A percentile compares a stretch with the other conserved stretches of the same genome.
Evolutionary conservation across 768 basidiomycete genomes (phyloP).

Genomic region (Ramaria rubella): DNA sequence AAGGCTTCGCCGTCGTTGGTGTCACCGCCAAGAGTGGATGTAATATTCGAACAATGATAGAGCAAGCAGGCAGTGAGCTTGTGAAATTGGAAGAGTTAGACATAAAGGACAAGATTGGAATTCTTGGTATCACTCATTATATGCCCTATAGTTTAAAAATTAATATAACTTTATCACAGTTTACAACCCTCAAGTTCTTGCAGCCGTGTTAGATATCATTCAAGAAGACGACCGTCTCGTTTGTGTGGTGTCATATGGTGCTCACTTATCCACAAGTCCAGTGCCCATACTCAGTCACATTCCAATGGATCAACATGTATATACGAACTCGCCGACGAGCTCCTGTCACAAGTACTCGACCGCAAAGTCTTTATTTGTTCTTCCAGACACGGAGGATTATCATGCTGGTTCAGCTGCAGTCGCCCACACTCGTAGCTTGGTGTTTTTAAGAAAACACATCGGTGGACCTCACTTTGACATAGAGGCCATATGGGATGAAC

Average conservation of each 20-base stretch:
- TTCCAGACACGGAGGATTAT: slow-evolving; percentile 37
- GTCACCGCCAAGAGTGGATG: slow-evolving; percentile 18
- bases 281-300: slow-evolving; percentile 8
- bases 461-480: slow-evolving; percentile 50
- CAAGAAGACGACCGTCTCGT: slow-evolving; percentile 5
- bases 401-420: slow-evolving; percentile 36
- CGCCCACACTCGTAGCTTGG: slow-evolving; percentile 41
- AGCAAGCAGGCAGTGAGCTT: slow-evolving; percentile 31
- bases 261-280: not conserved
- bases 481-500: slow-evolving; percentile 57
- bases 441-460: slow-evolving; percentile 38
- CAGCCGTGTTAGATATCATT: slow-evolving; percentile 26
- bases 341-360: slow-evolving; percentile 5
- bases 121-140: slow-evolving; percentile 31
- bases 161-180: slow-evolving; percentile 6
- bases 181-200: slow-evolving; percentile 33
- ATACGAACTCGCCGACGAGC: not conserved
- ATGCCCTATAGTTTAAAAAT: not conserved
- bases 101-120: slow-evolving; percentile 37
- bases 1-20: slow-evolving; percentile 43
- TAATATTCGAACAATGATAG: slow-evolving; percentile 25
- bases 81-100: slow-evolving; percentile 33
- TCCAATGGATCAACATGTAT: not conserved
- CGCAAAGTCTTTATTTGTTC: slow-evolving; percentile 28
- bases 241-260: slow-evolving; percentile 10